Conservation (phyloP, 2,329 filamentous ascomycete species). For the Pseudocercospora crystallina region DNA sequence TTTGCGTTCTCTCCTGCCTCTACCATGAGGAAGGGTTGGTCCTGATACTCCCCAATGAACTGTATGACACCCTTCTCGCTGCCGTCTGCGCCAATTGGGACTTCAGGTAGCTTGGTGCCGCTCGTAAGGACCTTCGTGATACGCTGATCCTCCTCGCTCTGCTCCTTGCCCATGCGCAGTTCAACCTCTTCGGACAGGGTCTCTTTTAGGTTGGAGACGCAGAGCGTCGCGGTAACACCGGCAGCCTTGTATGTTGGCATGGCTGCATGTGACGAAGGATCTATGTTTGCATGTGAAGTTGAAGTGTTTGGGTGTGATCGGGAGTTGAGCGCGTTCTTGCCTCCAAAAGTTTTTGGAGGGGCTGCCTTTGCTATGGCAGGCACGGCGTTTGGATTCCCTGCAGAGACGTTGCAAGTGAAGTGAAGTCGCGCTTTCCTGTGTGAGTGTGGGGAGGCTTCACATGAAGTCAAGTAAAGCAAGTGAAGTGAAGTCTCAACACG, state of each 20-base stretch:
- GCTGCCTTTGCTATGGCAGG: too few relatives aligned
- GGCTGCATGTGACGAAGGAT: neutral
- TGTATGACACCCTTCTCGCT: constrained; percentile 24
- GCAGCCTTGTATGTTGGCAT: constrained; percentile 34
- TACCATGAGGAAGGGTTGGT: constrained; percentile 36
- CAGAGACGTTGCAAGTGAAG: too few relatives aligned
- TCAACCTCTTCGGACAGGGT: constrained; percentile 23
- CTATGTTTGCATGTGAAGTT: too few relatives aligned
- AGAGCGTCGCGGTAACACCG: constrained; percentile 30
- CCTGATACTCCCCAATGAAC: constrained; percentile 33
- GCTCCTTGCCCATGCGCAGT: constrained; percentile 16
- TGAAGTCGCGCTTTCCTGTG: too few relatives aligned
- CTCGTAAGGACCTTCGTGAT: constrained; percentile 17
- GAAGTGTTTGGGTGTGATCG: too few relatives aligned
- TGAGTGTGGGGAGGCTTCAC: too few relatives aligned
- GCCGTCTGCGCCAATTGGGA: constrained; percentile 21
- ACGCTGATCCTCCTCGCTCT: constrained; percentile 21
- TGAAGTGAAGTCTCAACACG: too few relatives aligned
- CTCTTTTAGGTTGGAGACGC: constrained; percentile 22
- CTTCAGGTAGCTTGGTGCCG: constrained; percentile 23
- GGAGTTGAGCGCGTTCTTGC: too few relatives aligned
- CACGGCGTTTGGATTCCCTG: too few relatives aligned
- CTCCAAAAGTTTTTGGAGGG: too few relatives aligned
- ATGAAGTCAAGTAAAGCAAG: too few relatives aligned
- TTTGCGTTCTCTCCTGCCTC: constrained; percentile 25